Conservation (phyloP, 768 basidiomycete genomes). For the Hericium alpestre region DNA sequence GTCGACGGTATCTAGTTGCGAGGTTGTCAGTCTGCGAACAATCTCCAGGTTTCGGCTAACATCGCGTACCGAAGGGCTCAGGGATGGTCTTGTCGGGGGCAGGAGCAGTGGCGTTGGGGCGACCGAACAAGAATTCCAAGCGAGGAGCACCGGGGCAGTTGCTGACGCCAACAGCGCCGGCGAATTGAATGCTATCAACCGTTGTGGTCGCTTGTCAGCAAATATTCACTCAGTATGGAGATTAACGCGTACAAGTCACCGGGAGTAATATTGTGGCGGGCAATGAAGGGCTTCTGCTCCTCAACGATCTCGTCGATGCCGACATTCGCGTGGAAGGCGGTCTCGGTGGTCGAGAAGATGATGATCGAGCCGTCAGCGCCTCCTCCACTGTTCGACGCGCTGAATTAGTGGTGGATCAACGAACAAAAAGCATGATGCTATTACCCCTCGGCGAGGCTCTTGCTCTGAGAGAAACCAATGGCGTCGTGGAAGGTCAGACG, state of each 20-base stretch:
- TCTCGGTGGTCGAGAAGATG: conserved; percentile 7
- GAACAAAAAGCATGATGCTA: background rate
- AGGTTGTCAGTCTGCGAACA: background rate
- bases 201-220: no score
- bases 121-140: conserved; percentile 24
- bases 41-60: background rate
- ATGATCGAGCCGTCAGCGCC: conserved; percentile 18
- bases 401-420: background rate
- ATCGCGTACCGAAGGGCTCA: conserved; percentile 18
- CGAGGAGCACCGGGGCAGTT: conserved; percentile 27
- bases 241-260: conserved; percentile 35
- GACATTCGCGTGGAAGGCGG: conserved; percentile 13
- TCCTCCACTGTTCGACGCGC: conserved; percentile 10
- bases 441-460: background rate
- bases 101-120: conserved; percentile 17
- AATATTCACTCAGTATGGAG: background rate
- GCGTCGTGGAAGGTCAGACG: conserved; percentile 21
- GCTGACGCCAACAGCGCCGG: conserved; percentile 22
- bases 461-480: conserved; percentile 7
- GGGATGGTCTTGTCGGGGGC: conserved; percentile 24
- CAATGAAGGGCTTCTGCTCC: conserved; percentile 24
- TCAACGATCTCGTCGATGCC: conserved; percentile 13
- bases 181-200: conserved; percentile 22
- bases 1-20: conserved; percentile 9
- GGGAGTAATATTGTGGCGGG: conserved; percentile 25